Evolutionary conservation across 768 basidiomycete species (phyloP).

Genomic region (Symmetrospora coprosmae): DNA sequence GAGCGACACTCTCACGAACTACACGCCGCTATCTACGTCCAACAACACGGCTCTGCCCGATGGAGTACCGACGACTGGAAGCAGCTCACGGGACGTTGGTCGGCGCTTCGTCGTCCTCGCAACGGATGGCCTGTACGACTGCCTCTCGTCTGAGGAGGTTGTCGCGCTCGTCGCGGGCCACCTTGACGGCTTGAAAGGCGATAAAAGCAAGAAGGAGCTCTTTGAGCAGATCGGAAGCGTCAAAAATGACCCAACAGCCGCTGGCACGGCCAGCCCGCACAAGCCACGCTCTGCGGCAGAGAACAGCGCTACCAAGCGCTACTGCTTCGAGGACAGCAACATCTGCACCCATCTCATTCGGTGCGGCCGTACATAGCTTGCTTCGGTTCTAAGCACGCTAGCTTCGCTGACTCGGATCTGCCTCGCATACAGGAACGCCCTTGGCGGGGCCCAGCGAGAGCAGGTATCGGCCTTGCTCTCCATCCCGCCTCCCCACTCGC

Average conservation of each 20-base stretch:
- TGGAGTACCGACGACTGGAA: background rate
- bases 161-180: slow-evolving; percentile 74
- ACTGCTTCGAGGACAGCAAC: slow-evolving; percentile 57
- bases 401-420: background rate
- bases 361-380: background rate
- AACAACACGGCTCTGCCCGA: background rate
- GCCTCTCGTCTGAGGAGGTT: slow-evolving; percentile 60
- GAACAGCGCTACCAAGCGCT: slow-evolving; percentile 32
- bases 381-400: background rate
- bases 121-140: slow-evolving; percentile 67
- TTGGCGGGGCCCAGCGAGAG: slow-evolving; percentile 57
- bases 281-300: slow-evolving; percentile 37
- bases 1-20: too few relatives aligned
- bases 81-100: slow-evolving; percentile 7
- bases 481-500: slow-evolving; percentile 8
- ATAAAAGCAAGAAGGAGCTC: slow-evolving; percentile 30
- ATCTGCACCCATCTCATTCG: slow-evolving; percentile 68
- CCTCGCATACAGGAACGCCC: slow-evolving; percentile 47
- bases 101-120: slow-evolving; percentile 74
- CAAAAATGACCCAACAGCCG: slow-evolving; percentile 47
- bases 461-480: slow-evolving; percentile 12
- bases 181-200: slow-evolving; percentile 49
- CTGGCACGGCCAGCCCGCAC: slow-evolving; percentile 52
- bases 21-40: too few relatives aligned
- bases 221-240: slow-evolving; percentile 19